Evolutionary conservation across 768 basidiomycete species (phyloP), one percentile per base, ranked within the genome.

Genomic region (Boletellus ananiceps): DNA sequence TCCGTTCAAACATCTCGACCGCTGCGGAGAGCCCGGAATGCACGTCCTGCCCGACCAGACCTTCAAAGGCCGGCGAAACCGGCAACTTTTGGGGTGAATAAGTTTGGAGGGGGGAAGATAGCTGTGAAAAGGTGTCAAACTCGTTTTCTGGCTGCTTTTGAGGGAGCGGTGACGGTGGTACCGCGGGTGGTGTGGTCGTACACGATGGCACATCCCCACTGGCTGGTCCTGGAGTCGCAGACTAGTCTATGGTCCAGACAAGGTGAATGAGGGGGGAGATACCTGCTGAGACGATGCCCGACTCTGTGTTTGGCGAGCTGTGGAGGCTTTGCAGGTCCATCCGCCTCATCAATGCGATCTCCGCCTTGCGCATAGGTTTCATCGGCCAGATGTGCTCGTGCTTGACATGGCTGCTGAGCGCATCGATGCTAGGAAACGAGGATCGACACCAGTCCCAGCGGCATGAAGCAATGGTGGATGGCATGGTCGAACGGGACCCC

Each of bases 381-480:
- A 72, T 68, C 23, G 64, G 66, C 44, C 62, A 69, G 37, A 79
- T 69, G 58, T 84, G 82, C 11, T 76, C 72, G 23, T 66, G 59
- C 13, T 71, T 59, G 37, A 82, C 73, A 57, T 84, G 82, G 7
- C 66, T 54, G 3, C 66, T 59, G 23, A 82, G 72, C 14, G 70
- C 71, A 2, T 60, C 52, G n/a, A 67, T 62, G 23, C 57, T 69
- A 9, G 58, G 39, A 47, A 76, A 82, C 2, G 66, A 66, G 9
- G 61, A 61, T 2, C 75, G 67, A 45, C 82, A 84, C 76, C 78
- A 78, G 5, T 68, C 69, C 82, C 81, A 82, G 46, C 66, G 68
- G 62, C 81, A 83, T 12, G 67, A 56, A 51, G 72, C 52, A 37
- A 57, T 11, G 51, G 43, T 29, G 35, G 55, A 33, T 14, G 53